Conservation (phyloP, 1,284 basidiomycete genomes). For the Cryptococcus hybrid region DNA sequence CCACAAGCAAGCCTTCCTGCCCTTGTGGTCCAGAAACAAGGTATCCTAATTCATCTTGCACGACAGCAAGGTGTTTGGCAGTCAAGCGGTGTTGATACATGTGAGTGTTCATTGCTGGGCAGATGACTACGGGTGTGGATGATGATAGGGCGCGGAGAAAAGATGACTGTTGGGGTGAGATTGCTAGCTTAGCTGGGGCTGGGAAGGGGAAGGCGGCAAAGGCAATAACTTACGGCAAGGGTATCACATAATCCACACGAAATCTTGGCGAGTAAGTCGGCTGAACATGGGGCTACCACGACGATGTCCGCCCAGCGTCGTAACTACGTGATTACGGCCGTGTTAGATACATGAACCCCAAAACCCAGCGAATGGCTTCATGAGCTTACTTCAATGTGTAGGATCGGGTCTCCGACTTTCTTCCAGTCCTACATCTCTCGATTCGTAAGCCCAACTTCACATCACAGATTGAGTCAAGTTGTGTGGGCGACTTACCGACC, state of each 20-base stretch:
- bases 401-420: conserved; percentile 82
- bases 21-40: conserved; percentile 69
- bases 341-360: neutral
- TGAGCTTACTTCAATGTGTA: conserved; percentile 75
- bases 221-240: conserved; percentile 62
- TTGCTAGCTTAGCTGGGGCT: neutral
- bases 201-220: neutral
- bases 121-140: conserved; percentile 78
- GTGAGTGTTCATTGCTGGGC: conserved; percentile 97
- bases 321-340: neutral
- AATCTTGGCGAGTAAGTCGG: conserved; percentile 92
- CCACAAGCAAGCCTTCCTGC: conserved; percentile 73
- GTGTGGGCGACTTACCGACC: conserved; percentile 52
- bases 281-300: conserved; percentile 89
- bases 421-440: conserved; percentile 52
- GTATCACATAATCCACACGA: conserved; percentile 87
- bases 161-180: conserved; percentile 63
- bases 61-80: conserved; percentile 67
- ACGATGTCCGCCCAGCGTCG: conserved; percentile 94
- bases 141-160: conserved; percentile 82
- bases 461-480: neutral
- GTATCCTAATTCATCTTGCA: conserved; percentile 75
- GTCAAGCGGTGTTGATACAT: conserved; percentile 97
- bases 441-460: neutral
- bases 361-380: neutral